Conservation (phyloP, 352 stramenopile genomes). For the Pythium graminicola region DNA sequence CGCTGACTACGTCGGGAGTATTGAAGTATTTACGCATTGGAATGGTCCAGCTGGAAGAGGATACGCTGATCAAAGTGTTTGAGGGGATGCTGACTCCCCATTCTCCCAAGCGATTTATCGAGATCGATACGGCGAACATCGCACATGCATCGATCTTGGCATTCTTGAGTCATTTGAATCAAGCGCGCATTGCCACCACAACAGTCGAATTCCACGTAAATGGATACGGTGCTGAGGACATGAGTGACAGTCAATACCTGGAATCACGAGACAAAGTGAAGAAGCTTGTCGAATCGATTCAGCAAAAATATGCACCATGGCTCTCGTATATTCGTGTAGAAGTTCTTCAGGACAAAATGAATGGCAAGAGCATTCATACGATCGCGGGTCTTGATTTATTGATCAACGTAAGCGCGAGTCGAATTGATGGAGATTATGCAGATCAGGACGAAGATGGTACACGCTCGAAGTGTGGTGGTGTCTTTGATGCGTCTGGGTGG, state of each 20-base stretch:
- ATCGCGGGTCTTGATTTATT: not conserved
- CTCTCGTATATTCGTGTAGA: constrained; percentile 2
- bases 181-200: not conserved
- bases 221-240: too few relatives aligned
- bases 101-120: not conserved
- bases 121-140: not conserved
- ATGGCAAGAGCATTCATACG: not conserved
- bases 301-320: not conserved
- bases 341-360: not conserved
- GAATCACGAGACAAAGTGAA: not conserved
- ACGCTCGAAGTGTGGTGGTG: not conserved
- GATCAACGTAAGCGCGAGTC: not conserved
- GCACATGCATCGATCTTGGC: not conserved
- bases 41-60: not conserved
- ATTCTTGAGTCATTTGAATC: not conserved
- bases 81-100: not conserved
- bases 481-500: not conserved
- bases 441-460: not conserved
- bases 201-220: constrained; percentile 1
- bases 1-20: not conserved
- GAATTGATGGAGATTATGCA: not conserved
- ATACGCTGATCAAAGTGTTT: not conserved
- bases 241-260: not conserved
- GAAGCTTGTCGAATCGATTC: not conserved
- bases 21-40: not conserved